These are phyloP conservation scores for Mycena floridula DNA, from an alignment of 768 basidiomycete species.

Conservation along the genomic window DNA sequence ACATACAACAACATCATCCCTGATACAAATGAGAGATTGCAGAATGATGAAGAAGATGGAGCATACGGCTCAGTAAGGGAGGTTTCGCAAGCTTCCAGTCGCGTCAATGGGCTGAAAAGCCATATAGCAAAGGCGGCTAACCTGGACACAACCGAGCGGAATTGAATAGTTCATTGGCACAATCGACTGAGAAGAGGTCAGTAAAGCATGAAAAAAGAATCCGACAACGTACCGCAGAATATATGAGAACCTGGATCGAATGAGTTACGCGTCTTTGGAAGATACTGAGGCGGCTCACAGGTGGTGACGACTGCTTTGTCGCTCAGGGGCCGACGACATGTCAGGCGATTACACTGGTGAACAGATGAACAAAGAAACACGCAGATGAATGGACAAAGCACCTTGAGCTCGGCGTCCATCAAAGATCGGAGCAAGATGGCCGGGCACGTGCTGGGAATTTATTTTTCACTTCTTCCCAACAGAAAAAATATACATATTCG, in stretches of 20 bases:
- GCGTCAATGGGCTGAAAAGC: no score
- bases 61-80: conserved; percentile 71
- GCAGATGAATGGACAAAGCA: no score
- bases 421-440: not conserved
- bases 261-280: not conserved
- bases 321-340: conserved; percentile 56
- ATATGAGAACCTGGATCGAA: conserved; percentile 68
- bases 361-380: no score
- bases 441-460: no score
- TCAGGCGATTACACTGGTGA: conserved; percentile 78
- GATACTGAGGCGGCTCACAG: conserved; percentile 28
- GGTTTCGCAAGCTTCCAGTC: conserved; percentile 70
- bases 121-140: conserved; percentile 16
- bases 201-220: not conserved
- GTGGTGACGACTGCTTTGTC: conserved; percentile 85
- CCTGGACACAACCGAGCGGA: conserved; percentile 76
- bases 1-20: conserved; percentile 61
- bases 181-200: conserved; percentile 48
- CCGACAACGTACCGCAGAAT: conserved; percentile 57
- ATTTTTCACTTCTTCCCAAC: no score
- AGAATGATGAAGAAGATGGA: conserved; percentile 2
- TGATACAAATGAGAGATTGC: conserved; percentile 12
- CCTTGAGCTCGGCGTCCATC: conserved; percentile 76
- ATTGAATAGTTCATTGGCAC: conserved; percentile 81
- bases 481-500: no score